Percentiles rank a stretch among this genome's conserved stretches.
Conservation (phyloP, 1,284 basidiomycete genomes). For the Rhodotorula sp. region DNA sequence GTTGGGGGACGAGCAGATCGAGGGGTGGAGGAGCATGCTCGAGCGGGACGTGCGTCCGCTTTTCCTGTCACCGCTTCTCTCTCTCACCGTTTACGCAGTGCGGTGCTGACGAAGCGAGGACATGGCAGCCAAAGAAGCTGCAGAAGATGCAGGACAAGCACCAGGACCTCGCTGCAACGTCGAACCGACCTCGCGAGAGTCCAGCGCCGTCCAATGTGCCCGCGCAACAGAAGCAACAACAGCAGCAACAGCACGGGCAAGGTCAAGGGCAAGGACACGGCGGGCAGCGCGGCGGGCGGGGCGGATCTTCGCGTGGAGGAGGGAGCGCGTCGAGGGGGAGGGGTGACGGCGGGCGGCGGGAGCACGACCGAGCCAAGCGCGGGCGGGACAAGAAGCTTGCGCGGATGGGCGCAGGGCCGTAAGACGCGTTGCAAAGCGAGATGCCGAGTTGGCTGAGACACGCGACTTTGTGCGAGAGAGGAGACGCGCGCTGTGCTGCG, state of each 20-base stretch:
- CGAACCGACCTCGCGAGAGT: neutral
- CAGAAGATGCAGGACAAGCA: slow-evolving; percentile 17
- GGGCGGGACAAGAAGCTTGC: slow-evolving; percentile 53
- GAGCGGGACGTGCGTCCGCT: slow-evolving; percentile 69
- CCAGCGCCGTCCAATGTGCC: neutral
- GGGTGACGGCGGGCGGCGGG: slow-evolving; percentile 45
- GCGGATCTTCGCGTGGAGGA: neutral
- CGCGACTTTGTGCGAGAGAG: neutral
- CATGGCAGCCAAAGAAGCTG: slow-evolving; percentile 7
- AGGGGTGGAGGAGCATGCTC: slow-evolving; percentile 84
- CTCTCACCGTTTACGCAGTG: slow-evolving; percentile 5
- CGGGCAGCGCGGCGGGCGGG: neutral
- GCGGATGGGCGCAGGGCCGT: slow-evolving; percentile 47
- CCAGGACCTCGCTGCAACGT: slow-evolving; percentile 11
- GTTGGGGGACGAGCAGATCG: slow-evolving; percentile 75
- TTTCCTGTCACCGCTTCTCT: slow-evolving; percentile 15
- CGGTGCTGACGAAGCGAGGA: too few relatives aligned
- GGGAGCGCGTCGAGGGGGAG: slow-evolving; percentile 9
- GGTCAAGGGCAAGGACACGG: neutral
- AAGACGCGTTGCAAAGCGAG: neutral
- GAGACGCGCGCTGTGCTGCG: too few relatives aligned
- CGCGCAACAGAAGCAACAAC: neutral
- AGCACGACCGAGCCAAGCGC: slow-evolving; percentile 51
- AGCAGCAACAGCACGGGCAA: slow-evolving; percentile 20
- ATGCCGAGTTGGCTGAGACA: neutral